Conservation (phyloP, 768 basidiomycete species). For the Trametes villosa region DNA sequence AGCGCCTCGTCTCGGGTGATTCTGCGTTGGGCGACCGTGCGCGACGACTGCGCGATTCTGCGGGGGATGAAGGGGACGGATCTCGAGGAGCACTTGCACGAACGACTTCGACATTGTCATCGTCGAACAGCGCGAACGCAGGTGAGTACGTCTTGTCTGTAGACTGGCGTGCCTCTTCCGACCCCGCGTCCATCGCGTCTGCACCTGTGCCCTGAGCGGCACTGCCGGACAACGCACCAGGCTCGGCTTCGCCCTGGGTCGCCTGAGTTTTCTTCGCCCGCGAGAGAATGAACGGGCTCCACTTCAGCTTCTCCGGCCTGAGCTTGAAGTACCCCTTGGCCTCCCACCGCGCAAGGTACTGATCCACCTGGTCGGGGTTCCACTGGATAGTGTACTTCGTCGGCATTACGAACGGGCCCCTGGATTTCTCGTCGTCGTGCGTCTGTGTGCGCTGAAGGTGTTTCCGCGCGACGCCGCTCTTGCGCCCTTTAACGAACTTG, state of each 20-base stretch:
- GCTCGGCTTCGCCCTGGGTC: slow-evolving; percentile 7
- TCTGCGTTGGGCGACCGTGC: slow-evolving; percentile 12
- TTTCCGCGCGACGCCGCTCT: slow-evolving; percentile 64
- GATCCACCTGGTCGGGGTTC: slow-evolving; percentile 67
- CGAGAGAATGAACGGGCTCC: slow-evolving; percentile 89
- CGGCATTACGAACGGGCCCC: slow-evolving; percentile 64
- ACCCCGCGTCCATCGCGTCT: not conserved
- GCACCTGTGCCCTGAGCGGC: not conserved
- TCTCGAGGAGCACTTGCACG: slow-evolving; percentile 18
- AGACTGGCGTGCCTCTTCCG: not conserved
- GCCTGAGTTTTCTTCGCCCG: slow-evolving; percentile 41
- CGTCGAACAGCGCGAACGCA: slow-evolving; percentile 35
- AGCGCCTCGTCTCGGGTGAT: slow-evolving; percentile 7
- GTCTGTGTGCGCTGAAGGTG: slow-evolving; percentile 59
- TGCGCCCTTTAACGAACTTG: slow-evolving; percentile 70
- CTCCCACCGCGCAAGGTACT: slow-evolving; percentile 72
- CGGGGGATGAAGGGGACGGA: not conserved
- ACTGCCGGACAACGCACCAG: not conserved
- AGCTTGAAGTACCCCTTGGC: slow-evolving; percentile 77
- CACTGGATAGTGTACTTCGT: slow-evolving; percentile 76
- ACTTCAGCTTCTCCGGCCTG: slow-evolving; percentile 86
- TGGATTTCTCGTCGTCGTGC: slow-evolving; percentile 52
- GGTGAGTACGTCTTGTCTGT: slow-evolving; percentile 19
- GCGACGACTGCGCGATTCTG: not conserved
- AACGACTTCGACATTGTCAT: slow-evolving; percentile 32